phyloP scores from a whole-genome alignment of 176 grass and related monocot genomes.

The Carex littledalei region DNA sequence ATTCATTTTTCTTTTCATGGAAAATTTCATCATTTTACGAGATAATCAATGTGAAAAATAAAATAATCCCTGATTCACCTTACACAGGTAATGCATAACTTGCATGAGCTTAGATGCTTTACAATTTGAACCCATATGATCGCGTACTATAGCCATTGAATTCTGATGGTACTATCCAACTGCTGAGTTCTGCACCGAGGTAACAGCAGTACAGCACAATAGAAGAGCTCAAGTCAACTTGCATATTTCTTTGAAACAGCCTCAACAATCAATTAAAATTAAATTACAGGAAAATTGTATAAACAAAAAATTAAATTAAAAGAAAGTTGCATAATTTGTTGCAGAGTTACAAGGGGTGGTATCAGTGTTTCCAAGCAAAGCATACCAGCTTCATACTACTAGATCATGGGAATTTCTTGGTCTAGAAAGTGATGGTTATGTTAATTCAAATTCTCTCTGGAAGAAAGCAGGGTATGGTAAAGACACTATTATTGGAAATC shows the following conservation, averaged over 20 bases:
- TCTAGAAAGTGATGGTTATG: slow-evolving; percentile 40
- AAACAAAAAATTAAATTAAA: neutral
- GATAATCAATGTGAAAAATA: neutral
- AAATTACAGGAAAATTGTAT: neutral
- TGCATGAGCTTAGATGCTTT: neutral
- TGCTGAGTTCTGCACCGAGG: neutral
- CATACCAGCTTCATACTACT: slow-evolving; percentile 61
- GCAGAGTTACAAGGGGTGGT: slow-evolving; percentile 47
- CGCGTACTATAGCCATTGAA: neutral
- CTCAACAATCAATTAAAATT: too few species aligned
- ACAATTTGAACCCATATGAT: neutral
- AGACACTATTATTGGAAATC: slow-evolving; percentile 64
- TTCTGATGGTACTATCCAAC: neutral
- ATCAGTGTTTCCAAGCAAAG: slow-evolving; percentile 64
- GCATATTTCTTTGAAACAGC: neutral
- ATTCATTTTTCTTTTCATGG: neutral
- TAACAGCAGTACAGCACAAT: neutral
- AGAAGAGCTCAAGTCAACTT: neutral
- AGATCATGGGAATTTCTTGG: slow-evolving; percentile 78
- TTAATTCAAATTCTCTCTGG: slow-evolving; percentile 51
- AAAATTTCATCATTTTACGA: neutral
- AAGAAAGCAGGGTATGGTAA: slow-evolving; percentile 45
- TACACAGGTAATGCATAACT: neutral
- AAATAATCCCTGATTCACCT: neutral
- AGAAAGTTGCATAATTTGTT: neutral